These are phyloP conservation scores for Vaccinium vitisidaea DNA, from an alignment of 148 eudicot species.

Conservation along the genomic window DNA sequence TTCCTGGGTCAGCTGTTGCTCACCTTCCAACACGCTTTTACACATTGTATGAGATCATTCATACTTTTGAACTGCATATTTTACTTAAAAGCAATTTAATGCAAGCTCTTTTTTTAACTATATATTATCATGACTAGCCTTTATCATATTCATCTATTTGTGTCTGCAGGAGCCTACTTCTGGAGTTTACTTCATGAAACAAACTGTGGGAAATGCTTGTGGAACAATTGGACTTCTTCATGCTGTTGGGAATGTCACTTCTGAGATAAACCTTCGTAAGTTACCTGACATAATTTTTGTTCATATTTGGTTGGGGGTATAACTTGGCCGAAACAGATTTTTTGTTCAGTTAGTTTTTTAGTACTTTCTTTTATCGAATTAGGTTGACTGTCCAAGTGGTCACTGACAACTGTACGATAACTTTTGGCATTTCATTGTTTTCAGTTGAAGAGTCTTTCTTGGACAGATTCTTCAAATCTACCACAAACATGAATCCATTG, in stretches of 20 bases:
- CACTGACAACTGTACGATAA: not conserved
- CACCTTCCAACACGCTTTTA: not conserved
- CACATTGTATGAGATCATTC: not conserved
- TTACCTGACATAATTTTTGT: not conserved
- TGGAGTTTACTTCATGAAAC: conserved; percentile 83
- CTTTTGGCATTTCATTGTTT: conserved; percentile 16
- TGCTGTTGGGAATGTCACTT: conserved; percentile 85
- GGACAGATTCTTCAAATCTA: conserved; percentile 81
- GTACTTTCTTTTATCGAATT: not conserved
- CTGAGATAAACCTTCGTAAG: conserved; percentile 84
- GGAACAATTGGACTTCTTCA: conserved; percentile 97
- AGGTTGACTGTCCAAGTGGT: not conserved
- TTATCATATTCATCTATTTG: not conserved
- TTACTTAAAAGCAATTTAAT: not conserved
- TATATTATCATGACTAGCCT: not conserved
- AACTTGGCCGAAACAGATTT: not conserved
- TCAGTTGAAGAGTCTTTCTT: conserved; percentile 81
- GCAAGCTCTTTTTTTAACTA: not conserved
- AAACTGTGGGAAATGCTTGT: conserved; percentile 99
- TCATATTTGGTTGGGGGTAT: not conserved
- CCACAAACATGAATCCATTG: conserved; percentile 64
- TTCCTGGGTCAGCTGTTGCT: not conserved
- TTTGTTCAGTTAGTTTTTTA: not conserved
- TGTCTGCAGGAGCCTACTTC: conserved; percentile 47
- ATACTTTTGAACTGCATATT: not conserved